Conservation (phyloP, 139 green algal genomes). For the Medakamo hakoo region DNA sequence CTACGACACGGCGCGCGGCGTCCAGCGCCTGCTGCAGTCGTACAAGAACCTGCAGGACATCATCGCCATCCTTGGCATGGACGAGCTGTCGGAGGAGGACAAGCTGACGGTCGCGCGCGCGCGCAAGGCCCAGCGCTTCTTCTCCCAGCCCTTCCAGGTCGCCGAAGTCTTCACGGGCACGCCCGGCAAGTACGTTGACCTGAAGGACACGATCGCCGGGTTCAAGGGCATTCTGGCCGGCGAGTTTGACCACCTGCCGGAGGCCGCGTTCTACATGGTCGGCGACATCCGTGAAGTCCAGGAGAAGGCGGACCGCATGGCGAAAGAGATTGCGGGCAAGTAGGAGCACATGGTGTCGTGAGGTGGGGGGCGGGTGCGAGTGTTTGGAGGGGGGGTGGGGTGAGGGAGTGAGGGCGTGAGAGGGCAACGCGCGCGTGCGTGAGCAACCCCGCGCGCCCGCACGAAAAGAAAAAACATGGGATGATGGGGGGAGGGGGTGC, state of each 20-base stretch:
- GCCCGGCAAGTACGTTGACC: slow-evolving; percentile 89
- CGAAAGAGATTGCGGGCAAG: slow-evolving; percentile 19
- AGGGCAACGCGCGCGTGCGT: too few relatives aligned
- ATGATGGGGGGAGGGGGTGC: too few relatives aligned
- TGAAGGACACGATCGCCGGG: slow-evolving; percentile 83
- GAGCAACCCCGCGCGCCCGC: too few relatives aligned
- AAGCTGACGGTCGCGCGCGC: slow-evolving; percentile 95
- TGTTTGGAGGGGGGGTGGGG: too few relatives aligned
- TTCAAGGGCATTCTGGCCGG: slow-evolving; percentile 85
- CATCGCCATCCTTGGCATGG: slow-evolving; percentile 99
- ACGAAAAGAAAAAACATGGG: too few relatives aligned
- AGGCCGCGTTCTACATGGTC: slow-evolving; percentile 99
- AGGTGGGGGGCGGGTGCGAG: not conserved
- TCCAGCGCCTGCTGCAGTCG: slow-evolving; percentile 96
- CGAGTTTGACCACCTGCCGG: slow-evolving; percentile 95
- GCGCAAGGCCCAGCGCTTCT: slow-evolving; percentile 97
- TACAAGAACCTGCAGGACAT: slow-evolving; percentile 99
- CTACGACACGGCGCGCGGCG: slow-evolving; percentile 81
- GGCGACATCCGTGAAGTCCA: slow-evolving; percentile 73
- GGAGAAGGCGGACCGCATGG: slow-evolving; percentile 56
- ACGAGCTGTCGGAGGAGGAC: slow-evolving; percentile 98
- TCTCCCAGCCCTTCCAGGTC: slow-evolving; percentile 96
- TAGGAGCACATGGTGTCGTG: not conserved
- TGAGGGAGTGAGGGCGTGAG: too few relatives aligned
- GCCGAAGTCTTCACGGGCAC: slow-evolving; percentile 98